Evolutionary conservation across 805 yeast species (phyloP), one percentile per base, ranked within the genome.

Genomic region (Saturnispora dispora): DNA sequence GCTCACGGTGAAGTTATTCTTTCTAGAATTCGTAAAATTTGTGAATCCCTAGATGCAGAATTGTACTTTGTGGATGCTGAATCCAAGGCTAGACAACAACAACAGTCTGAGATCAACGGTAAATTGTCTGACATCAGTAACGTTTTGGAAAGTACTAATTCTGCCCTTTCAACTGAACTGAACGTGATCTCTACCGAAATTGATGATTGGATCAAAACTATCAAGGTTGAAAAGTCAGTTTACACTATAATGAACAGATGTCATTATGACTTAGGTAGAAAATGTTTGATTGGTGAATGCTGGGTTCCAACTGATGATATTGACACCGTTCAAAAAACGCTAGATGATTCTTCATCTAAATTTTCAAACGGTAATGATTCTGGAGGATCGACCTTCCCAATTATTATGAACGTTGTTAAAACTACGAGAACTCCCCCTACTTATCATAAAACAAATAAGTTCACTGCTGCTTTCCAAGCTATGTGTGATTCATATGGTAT

Each of bases 401-500:
- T 67, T 44, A 65, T 67, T 45, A 69, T 74, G 55, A 78, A 78
- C 55, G 74, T 73, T 32, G 77, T 93, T 50, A 75, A 80, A 50
- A 90, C 98, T 10, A 82, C 83, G 51, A 83, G 81, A 67, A 78
- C 86, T 5, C 99, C 99, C 2, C 99, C 99, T 47, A 93, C 99
- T 1, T 89, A 74, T 67, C 96, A 89, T 70, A 82, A 85, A 63
- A 87, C 95, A n/a, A 93, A 91, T 70, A 91, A 91, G 70, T 89
- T 93, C 66, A 90, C 98, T 0, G 78, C 75, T 33, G 96, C 96
- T 0, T 93, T 88, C 74, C 99, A 93, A 72, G 74, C 81, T 46
- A 89, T 93, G 71, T 87, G 88, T 63, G 99, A 93, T 67, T 93
- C 97, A 3, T 93, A 93, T 68, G 99, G 98, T 60, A 75, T 88